Evolutionary conservation across 2,329 filamentous ascomycete species (phyloP).

Genomic region (Orbilia quercus): DNA sequence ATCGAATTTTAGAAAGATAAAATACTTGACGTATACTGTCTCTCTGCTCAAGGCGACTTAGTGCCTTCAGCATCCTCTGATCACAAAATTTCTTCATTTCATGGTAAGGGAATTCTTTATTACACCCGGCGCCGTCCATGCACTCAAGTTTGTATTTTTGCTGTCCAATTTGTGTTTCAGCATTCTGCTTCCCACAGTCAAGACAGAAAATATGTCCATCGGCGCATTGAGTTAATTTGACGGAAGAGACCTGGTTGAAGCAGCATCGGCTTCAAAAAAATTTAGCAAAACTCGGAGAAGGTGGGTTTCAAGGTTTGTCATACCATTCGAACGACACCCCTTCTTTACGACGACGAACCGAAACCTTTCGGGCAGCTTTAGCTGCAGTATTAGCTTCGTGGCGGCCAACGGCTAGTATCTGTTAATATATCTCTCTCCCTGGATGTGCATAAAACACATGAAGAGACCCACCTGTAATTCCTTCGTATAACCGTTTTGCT

Average conservation of each 20-base stretch:
- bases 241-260: slow-evolving; percentile 73
- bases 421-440: not conserved
- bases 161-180: slow-evolving; percentile 75
- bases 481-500: slow-evolving; percentile 32
- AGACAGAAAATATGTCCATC: slow-evolving; percentile 75
- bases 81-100: slow-evolving; percentile 72
- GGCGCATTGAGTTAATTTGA: slow-evolving; percentile 76
- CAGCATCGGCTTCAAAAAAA: slow-evolving; percentile 71
- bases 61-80: slow-evolving; percentile 69
- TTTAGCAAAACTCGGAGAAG: slow-evolving; percentile 4
- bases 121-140: slow-evolving; percentile 76
- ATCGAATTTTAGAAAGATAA: not conserved
- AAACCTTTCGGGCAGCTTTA: slow-evolving; percentile 58
- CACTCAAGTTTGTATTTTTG: slow-evolving; percentile 76
- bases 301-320: not conserved
- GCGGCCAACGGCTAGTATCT: slow-evolving; percentile 55
- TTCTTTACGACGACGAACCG: too few relatives aligned
- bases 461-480: slow-evolving; percentile 25
- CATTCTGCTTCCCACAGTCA: slow-evolving; percentile 73
- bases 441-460: not conserved
- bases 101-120: slow-evolving; percentile 69
- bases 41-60: slow-evolving; percentile 78
- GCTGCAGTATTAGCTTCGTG: slow-evolving; percentile 58
- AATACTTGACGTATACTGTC: slow-evolving; percentile 67
- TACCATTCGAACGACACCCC: slow-evolving; percentile 72